A percentile compares a stretch with the other conserved stretches of the same genome.
Conservation (phyloP, 768 basidiomycete species). For the Auricularia heimuer region DNA sequence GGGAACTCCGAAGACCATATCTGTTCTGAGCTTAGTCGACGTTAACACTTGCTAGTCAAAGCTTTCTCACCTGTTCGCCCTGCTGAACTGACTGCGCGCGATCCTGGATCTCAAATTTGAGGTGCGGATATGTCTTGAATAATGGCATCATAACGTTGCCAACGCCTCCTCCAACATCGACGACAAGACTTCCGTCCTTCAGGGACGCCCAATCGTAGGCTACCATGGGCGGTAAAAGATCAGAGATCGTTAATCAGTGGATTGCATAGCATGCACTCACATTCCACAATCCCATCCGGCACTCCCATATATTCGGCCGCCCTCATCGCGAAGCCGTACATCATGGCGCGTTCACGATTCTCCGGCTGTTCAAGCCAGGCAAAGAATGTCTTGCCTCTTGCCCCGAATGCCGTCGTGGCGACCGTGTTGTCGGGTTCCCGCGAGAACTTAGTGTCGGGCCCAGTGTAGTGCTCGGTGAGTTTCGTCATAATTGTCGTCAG, state of each 20-base stretch:
- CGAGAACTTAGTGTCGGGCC: slow-evolving; percentile 2
- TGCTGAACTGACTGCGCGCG: slow-evolving; percentile 7
- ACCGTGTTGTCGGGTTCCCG: background rate
- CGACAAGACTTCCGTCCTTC: slow-evolving; percentile 12
- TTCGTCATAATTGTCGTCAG: slow-evolving; percentile 55
- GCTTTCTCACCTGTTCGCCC: background rate
- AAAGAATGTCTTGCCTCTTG: slow-evolving; percentile 38
- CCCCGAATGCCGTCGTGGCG: background rate
- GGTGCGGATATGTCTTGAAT: slow-evolving; percentile 9
- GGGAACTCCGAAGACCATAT: slow-evolving; percentile 54
- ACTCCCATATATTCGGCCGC: slow-evolving; percentile 45
- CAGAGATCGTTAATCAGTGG: no score
- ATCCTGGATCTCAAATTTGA: slow-evolving; percentile 11
- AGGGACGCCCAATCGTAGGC: slow-evolving; percentile 39
- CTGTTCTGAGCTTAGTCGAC: slow-evolving; percentile 16
- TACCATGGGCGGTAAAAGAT: background rate
- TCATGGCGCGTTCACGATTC: slow-evolving; percentile 45
- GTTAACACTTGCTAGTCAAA: no score
- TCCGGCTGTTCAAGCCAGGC: slow-evolving; percentile 63
- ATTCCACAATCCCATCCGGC: background rate
- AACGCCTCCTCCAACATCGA: slow-evolving; percentile 12
- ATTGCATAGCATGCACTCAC: background rate
- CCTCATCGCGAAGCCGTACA: slow-evolving; percentile 66
- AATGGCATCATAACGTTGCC: slow-evolving; percentile 7
- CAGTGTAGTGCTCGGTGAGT: slow-evolving; percentile 47